A percentile compares a stretch with the other conserved stretches of the same genome.
Evolutionary conservation across 306 rosid species (phyloP).

Genomic region (Prunus padus): DNA sequence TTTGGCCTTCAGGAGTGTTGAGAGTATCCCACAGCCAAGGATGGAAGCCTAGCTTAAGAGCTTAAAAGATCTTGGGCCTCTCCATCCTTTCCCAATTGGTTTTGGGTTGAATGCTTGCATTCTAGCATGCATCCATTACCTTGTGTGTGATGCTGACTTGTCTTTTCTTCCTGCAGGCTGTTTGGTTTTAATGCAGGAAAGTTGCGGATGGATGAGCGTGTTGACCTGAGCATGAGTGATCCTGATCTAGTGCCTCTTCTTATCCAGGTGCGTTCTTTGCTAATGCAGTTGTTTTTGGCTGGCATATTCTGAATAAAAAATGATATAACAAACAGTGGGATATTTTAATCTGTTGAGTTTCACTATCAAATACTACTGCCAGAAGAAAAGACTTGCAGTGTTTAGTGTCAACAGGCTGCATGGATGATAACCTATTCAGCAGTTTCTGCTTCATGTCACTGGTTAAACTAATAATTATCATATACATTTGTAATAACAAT

Average conservation of each 20-base stretch:
- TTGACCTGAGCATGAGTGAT: slow-evolving; percentile 91
- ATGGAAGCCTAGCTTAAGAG: too few relatives aligned
- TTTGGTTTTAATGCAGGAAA: slow-evolving; percentile 78
- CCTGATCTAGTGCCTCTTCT: slow-evolving; percentile 92
- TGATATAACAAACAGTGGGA: not conserved
- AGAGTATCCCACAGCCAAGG: too few relatives aligned
- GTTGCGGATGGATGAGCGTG: slow-evolving; percentile 83
- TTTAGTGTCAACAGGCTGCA: not conserved
- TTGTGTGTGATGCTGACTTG: slow-evolving; percentile 10
- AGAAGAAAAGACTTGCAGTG: not conserved
- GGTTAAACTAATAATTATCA: not conserved
- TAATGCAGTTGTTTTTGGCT: slow-evolving; percentile 1
- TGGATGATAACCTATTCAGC: not conserved
- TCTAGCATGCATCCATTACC: not conserved
- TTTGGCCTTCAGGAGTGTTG: too few relatives aligned
- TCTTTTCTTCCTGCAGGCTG: slow-evolving; percentile 57
- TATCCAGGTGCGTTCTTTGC: slow-evolving; percentile 59
- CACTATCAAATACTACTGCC: not conserved
- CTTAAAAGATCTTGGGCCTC: too few relatives aligned
- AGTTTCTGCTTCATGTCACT: not conserved
- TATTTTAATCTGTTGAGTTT: not conserved
- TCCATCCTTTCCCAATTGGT: too few relatives aligned
- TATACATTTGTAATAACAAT: not conserved
- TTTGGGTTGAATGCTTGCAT: too few relatives aligned
- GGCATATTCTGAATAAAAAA: slow-evolving; percentile 2